A percentile compares a stretch with the other conserved stretches of the same genome.
These are phyloP conservation scores for Trametes maxima DNA, from an alignment of 768 basidiomycete species.

Conservation along the genomic window DNA sequence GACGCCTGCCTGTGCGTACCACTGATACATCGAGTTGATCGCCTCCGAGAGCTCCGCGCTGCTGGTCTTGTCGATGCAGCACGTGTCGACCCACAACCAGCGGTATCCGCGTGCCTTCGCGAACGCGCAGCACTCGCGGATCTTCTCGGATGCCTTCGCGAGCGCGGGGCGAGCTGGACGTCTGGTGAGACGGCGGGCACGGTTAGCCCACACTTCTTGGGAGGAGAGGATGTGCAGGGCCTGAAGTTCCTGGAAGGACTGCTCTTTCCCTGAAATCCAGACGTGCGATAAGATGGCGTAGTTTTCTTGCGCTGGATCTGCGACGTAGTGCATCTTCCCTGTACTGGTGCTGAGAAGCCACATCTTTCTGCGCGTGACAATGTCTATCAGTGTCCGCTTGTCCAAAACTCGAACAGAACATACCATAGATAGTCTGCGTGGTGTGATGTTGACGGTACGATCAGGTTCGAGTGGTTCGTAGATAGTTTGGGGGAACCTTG, in stretches of 20 bases:
- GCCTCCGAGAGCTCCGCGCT: conserved; percentile 21
- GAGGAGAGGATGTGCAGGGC: conserved; percentile 2
- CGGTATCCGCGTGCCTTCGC: not conserved
- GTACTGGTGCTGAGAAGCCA: conserved; percentile 6
- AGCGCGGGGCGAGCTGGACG: not conserved
- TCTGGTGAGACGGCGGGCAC: not conserved
- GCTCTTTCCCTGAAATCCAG: conserved; percentile 13
- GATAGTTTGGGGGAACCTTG: no score
- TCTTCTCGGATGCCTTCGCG: conserved; percentile 6
- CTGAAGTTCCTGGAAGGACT: conserved; percentile 14
- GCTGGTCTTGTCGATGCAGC: conserved; percentile 24
- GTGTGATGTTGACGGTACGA: no score
- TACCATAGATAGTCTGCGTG: no score
- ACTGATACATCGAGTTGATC: conserved; percentile 22
- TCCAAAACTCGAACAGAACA: not conserved
- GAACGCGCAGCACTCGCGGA: conserved; percentile 12
- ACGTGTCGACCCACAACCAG: conserved; percentile 15
- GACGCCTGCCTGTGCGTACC: conserved; percentile 9
- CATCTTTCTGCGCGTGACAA: not conserved
- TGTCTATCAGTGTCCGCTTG: not conserved
- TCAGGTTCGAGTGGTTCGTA: no score
- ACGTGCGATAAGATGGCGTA: conserved; percentile 23
- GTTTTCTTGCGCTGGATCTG: not conserved
- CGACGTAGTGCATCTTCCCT: conserved; percentile 4
- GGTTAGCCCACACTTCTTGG: not conserved